These are phyloP conservation scores for Drechslerella coelobrocha DNA, from an alignment of 2,329 filamentous ascomycete species.

Conservation along the genomic window DNA sequence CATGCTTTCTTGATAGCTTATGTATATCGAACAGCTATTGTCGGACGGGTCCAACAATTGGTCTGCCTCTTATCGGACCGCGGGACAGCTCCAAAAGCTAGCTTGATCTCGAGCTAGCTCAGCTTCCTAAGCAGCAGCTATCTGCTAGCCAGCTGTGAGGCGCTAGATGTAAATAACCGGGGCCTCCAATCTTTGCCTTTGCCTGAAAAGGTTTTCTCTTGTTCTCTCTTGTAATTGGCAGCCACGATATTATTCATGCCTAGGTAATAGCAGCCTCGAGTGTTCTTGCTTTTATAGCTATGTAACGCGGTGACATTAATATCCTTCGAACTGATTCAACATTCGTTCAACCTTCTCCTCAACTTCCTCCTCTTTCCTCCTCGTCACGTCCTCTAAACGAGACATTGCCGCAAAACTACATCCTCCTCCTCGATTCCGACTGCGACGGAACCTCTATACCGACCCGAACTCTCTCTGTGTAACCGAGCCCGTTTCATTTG, in stretches of 20 bases:
- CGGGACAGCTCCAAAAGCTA: background rate
- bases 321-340: no score
- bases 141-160: background rate
- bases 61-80: background rate
- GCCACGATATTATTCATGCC: background rate
- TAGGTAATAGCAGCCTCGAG: constrained; percentile 7
- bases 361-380: constrained; percentile 6
- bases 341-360: no score
- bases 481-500: background rate
- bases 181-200: constrained; percentile 25
- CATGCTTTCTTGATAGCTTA: background rate
- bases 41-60: no score
- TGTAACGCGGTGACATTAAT: no score
- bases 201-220: constrained; percentile 16
- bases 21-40: background rate
- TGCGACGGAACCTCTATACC: background rate
- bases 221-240: constrained; percentile 5
- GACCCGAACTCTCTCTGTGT: background rate
- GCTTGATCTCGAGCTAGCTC: constrained; percentile 2
- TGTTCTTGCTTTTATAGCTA: no score
- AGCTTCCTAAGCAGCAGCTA: background rate
- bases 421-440: background rate
- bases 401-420: no score
- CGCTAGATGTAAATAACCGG: constrained; percentile 41
- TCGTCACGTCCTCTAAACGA: no score